Evolutionary conservation across 2,329 filamentous ascomycete species (phyloP), one percentile per base, ranked within the genome.

Genomic region (Colletotrichum sp.): DNA sequence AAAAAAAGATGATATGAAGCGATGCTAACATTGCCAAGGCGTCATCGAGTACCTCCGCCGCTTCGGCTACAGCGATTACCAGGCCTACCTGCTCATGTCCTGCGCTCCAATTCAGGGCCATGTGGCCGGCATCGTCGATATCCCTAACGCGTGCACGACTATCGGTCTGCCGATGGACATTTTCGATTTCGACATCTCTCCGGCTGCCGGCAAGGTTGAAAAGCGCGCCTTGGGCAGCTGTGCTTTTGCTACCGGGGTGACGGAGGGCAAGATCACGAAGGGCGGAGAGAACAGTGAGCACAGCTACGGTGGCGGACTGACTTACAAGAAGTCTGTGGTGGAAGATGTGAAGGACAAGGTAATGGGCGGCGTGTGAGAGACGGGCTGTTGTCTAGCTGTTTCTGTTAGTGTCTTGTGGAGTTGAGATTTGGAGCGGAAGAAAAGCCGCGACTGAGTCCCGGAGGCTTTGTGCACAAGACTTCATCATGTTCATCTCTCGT

Each of bases 111-210:
- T 98, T 7, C 94, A 98, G 83, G 96, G 96, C 0, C 95, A 98
- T 81, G 91, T 98, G 68, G 96, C 95, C 2, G 96, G 96, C 0
- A 94, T 98, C 72, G 96, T 98, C 10, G 95, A 98, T 84, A 95
- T 98, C 65, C 96, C 96, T 0, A 98, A 98, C 82, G 95, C 94
- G 1, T 98, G 96, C 82, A 98, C 96, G 6, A 98, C 96, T 0
- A 87, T 98, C 75, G 96, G 95, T 0, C 83, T 98, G 70, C 96
- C 96, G 1, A 95, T 98, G 89, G 96, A 98, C 85, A 98, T 98
- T 69, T 98, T 98, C 81, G 95, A 97, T 81, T 98, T 98, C 84
- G 96, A 98, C 82, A 96, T 98, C 79, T 91, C 92, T 63, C 95
- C 95, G 1, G 79, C 77, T 3, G 89, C 89, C 72, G 88, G 88